Conservation (phyloP, 1,139 yeast genomes). For the Yamadazyma jaroonii region DNA sequence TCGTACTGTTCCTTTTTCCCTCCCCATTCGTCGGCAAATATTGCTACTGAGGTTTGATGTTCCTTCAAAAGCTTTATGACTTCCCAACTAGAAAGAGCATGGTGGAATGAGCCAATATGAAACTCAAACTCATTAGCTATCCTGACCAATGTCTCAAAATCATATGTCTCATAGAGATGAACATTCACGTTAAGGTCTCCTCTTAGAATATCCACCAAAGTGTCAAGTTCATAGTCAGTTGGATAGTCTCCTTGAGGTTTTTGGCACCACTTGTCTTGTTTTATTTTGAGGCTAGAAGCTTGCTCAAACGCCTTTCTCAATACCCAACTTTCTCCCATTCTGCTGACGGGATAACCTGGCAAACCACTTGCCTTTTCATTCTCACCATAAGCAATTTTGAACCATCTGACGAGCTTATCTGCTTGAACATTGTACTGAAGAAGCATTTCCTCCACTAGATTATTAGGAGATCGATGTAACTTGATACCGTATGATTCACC, state of each 20-base stretch:
- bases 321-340: constrained; percentile 9
- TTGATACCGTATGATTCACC: constrained; percentile 7
- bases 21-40: constrained; percentile 8
- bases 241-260: constrained; percentile 5
- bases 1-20: constrained; percentile 7
- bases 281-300: background rate
- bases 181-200: constrained; percentile 7
- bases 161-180: constrained; percentile 8
- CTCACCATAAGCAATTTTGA: constrained; percentile 8
- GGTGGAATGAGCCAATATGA: constrained; percentile 7
- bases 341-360: constrained; percentile 7
- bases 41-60: constrained; percentile 5
- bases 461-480: constrained; percentile 6
- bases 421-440: constrained; percentile 5
- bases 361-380: constrained; percentile 4
- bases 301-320: constrained; percentile 4
- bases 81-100: constrained; percentile 8
- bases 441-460: constrained; percentile 5
- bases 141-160: constrained; percentile 6
- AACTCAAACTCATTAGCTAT: constrained; percentile 8
- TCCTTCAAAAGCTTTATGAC: constrained; percentile 4
- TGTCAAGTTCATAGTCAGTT: constrained; percentile 5
- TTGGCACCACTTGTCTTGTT: constrained; percentile 7
- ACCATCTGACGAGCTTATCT: constrained; percentile 6
- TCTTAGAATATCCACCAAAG: constrained; percentile 6